Conservation (phyloP, 306 rosid genomes). For the Acacia acuminata region DNA sequence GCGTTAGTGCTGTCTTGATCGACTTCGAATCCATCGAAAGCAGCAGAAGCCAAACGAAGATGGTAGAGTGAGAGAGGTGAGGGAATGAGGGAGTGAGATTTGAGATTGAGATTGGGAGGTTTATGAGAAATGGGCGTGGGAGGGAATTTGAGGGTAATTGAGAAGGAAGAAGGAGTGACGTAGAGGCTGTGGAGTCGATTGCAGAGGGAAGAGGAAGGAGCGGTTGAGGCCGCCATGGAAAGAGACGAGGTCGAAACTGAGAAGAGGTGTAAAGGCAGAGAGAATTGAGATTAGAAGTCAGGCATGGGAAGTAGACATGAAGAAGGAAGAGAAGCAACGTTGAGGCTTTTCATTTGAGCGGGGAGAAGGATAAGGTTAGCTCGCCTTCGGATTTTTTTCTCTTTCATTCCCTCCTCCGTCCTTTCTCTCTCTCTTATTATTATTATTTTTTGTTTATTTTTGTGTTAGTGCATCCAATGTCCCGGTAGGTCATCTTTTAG, state of each 20-base stretch:
- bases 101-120: constrained; percentile 49
- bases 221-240: constrained; percentile 52
- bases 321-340: neutral
- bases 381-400: constrained; percentile 14
- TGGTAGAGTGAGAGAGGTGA: constrained; percentile 38
- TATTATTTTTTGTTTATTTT: too few species aligned
- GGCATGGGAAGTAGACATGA: neutral
- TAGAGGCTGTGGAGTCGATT: constrained; percentile 54
- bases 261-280: constrained; percentile 2
- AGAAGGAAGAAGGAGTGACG: constrained; percentile 46
- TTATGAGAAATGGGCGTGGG: constrained; percentile 46
- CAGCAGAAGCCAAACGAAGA: constrained; percentile 40
- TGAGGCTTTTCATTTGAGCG: constrained; percentile 14
- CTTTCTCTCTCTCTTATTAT: too few species aligned
- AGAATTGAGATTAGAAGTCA: neutral
- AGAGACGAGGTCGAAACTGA: constrained; percentile 30
- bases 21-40: constrained; percentile 53
- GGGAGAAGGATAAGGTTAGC: constrained; percentile 41
- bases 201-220: constrained; percentile 58
- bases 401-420: neutral
- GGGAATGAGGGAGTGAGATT: constrained; percentile 39
- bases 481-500: too few species aligned
- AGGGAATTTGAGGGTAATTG: constrained; percentile 45
- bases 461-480: too few species aligned
- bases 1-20: constrained; percentile 37